Evolutionary conservation across 1,284 basidiomycete species (phyloP).

Genomic region (Cutaneotrichosporon cavernicola): DNA sequence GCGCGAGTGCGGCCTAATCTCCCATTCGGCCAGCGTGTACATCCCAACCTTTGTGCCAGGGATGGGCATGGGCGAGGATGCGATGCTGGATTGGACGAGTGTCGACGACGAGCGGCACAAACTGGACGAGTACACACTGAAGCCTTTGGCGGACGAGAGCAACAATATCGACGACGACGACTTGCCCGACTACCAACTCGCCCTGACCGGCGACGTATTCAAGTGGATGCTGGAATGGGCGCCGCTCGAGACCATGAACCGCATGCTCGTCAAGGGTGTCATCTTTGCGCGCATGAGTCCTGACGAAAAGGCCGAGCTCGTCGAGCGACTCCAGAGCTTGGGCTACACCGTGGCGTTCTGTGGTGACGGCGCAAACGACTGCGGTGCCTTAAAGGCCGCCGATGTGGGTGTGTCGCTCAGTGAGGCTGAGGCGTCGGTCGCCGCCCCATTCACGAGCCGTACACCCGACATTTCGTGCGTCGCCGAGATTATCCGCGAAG

Average conservation of each 20-base stretch:
- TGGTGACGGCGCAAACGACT: slow-evolving; percentile 98
- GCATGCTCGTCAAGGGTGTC: slow-evolving; percentile 97
- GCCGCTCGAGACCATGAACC: slow-evolving; percentile 85
- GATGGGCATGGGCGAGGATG: slow-evolving; percentile 64
- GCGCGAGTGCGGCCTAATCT: slow-evolving; percentile 87
- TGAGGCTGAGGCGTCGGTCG: slow-evolving; percentile 98
- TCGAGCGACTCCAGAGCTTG: slow-evolving; percentile 86
- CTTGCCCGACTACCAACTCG: slow-evolving; percentile 77
- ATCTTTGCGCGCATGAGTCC: slow-evolving; percentile 99
- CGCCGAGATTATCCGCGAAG: slow-evolving; percentile 93
- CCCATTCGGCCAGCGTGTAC: slow-evolving; percentile 88
- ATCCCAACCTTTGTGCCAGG: slow-evolving; percentile 78
- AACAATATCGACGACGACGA: slow-evolving; percentile 67
- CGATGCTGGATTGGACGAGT: slow-evolving; percentile 83
- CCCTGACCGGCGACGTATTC: slow-evolving; percentile 95
- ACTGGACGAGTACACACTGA: slow-evolving; percentile 83
- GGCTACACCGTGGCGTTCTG: slow-evolving; percentile 98
- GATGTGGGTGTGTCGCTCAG: slow-evolving; percentile 96
- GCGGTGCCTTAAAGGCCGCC: slow-evolving; percentile 95
- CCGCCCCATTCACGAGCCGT: slow-evolving; percentile 93
- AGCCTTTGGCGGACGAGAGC: slow-evolving; percentile 66
- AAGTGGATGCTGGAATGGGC: slow-evolving; percentile 98
- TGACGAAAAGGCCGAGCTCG: slow-evolving; percentile 98
- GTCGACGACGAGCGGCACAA: slow-evolving; percentile 86
- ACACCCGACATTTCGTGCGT: slow-evolving; percentile 95